Conservation (phyloP, 179 eudicot species). For the Drosera spatulata region DNA sequence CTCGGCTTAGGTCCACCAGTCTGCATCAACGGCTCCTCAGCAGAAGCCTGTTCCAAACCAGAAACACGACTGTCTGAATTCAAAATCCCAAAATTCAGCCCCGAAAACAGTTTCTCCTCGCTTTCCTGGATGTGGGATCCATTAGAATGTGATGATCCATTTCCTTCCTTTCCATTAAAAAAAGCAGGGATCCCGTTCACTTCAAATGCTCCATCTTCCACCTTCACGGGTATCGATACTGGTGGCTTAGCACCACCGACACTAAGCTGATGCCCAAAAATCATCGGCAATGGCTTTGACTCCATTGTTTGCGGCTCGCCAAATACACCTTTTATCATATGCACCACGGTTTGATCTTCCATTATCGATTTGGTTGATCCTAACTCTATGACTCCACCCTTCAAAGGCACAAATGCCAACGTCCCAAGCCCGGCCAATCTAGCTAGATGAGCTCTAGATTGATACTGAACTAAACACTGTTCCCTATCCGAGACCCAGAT, state of each 20-base stretch:
- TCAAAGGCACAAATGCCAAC: slow-evolving; percentile 60
- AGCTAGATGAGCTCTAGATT: slow-evolving; percentile 58
- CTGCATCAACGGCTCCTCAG: slow-evolving; percentile 25
- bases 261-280: slow-evolving; percentile 76
- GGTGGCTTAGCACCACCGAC: slow-evolving; percentile 43
- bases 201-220: slow-evolving; percentile 44
- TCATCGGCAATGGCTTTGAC: slow-evolving; percentile 41
- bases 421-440: slow-evolving; percentile 42
- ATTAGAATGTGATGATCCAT: slow-evolving; percentile 53
- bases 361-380: slow-evolving; percentile 50
- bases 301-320: slow-evolving; percentile 35
- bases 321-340: slow-evolving; percentile 36
- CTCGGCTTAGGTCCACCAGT: slow-evolving; percentile 47
- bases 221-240: slow-evolving; percentile 54
- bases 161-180: slow-evolving; percentile 18
- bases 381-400: slow-evolving; percentile 69
- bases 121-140: slow-evolving; percentile 33
- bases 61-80: slow-evolving; percentile 21
- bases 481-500: slow-evolving; percentile 63
- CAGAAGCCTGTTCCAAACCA: slow-evolving; percentile 18
- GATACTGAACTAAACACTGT: slow-evolving; percentile 54
- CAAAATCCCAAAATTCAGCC: slow-evolving; percentile 27
- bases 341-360: slow-evolving; percentile 48
- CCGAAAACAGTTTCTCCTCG: slow-evolving; percentile 41
- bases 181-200: too few species aligned